Evolutionary conservation across 345 rosid species (phyloP).

Genomic region (Sonneratia caseolaris): DNA sequence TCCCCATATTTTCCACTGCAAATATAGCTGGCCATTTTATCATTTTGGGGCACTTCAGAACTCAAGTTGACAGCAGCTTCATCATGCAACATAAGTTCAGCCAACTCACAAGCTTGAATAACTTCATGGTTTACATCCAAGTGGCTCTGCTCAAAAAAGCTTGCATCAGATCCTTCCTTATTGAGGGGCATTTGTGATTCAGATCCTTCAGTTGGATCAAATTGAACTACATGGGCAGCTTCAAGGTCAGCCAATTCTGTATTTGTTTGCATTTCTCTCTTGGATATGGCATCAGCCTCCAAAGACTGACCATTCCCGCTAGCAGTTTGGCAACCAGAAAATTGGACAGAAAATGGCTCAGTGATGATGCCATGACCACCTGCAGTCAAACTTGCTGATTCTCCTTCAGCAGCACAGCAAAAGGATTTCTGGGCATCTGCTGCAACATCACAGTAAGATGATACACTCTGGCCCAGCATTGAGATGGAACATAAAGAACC

Average conservation of each 20-base stretch:
- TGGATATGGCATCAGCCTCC: not conserved
- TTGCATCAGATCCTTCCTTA: slow-evolving; percentile 17
- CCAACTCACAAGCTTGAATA: not conserved
- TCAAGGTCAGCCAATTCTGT: slow-evolving; percentile 12
- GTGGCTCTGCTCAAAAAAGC: slow-evolving; percentile 13
- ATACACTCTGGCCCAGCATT: slow-evolving; percentile 38
- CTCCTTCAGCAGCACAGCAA: slow-evolving; percentile 12
- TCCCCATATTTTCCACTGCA: slow-evolving; percentile 28
- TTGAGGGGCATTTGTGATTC: slow-evolving; percentile 4
- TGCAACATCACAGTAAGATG: slow-evolving; percentile 46
- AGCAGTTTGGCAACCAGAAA: slow-evolving; percentile 12
- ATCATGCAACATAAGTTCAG: slow-evolving; percentile 11
- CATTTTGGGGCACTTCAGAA: slow-evolving; percentile 19
- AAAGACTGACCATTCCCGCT: slow-evolving; percentile 2
- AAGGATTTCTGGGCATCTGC: slow-evolving; percentile 23
- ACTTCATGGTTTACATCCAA: slow-evolving; percentile 12
- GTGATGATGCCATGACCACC: slow-evolving; percentile 6
- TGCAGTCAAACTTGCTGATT: slow-evolving; percentile 15
- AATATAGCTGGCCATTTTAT: slow-evolving; percentile 13
- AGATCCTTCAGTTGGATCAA: slow-evolving; percentile 15
- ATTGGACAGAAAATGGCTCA: slow-evolving; percentile 12
- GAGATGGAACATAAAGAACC: slow-evolving; percentile 13
- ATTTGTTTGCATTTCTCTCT: not conserved
- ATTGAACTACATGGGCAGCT: slow-evolving; percentile 10
- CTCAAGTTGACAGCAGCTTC: slow-evolving; percentile 12